Conservation (phyloP, 768 basidiomycete species). For the Xerocomellus amylosporus region DNA sequence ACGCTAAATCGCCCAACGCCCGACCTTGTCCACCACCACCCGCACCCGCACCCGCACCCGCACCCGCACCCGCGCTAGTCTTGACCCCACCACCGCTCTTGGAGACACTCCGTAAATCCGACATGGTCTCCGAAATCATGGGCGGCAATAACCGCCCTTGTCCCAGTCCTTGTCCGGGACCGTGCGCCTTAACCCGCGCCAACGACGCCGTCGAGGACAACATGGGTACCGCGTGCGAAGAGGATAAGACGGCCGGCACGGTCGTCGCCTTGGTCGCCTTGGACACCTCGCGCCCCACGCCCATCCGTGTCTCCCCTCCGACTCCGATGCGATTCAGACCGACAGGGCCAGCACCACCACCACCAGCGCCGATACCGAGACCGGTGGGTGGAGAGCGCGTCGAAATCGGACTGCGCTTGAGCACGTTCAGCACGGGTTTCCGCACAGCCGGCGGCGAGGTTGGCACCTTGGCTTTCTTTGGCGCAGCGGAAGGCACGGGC, state of each 20-base stretch:
- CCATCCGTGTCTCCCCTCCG: background rate
- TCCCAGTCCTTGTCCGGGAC: constrained; percentile 19
- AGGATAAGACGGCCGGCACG: constrained; percentile 66
- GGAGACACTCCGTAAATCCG: constrained; percentile 13
- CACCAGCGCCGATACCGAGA: background rate
- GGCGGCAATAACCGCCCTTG: constrained; percentile 28
- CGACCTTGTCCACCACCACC: constrained; percentile 9
- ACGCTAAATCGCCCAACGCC: constrained; percentile 51
- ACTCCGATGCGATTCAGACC: background rate
- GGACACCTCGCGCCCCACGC: constrained; percentile 17
- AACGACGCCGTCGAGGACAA: constrained; percentile 77
- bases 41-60: background rate
- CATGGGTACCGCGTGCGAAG: constrained; percentile 69
- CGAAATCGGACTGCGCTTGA: constrained; percentile 12
- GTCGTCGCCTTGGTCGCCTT: constrained; percentile 58
- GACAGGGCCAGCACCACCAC: background rate
- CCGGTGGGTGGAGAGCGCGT: background rate
- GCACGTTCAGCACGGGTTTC: constrained; percentile 11
- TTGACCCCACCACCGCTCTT: constrained; percentile 10
- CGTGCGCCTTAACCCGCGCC: constrained; percentile 43
- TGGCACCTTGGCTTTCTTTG: constrained; percentile 10
- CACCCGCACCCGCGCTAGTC: background rate
- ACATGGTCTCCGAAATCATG: constrained; percentile 34
- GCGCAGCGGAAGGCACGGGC: background rate
- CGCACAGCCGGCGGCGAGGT: background rate